phyloP scores from a whole-genome alignment of 2,329 filamentous ascomycete genomes.

The Sarocladium kiliense region DNA sequence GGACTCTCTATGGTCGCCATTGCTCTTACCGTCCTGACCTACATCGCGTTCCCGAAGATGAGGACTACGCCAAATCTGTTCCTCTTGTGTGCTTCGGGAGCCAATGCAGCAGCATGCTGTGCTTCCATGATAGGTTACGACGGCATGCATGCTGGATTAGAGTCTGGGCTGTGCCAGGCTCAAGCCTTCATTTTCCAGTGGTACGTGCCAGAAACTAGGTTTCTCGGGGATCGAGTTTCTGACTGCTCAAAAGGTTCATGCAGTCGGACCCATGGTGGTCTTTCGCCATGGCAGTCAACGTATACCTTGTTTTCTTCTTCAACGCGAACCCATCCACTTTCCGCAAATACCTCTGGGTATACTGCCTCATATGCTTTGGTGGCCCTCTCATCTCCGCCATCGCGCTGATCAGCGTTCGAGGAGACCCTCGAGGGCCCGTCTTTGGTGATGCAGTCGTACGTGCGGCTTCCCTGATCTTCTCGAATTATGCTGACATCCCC shows the following conservation, averaged over 20 bases:
- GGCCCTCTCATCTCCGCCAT: constrained; percentile 63
- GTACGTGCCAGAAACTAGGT: constrained; percentile 46
- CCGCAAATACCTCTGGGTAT: constrained; percentile 63
- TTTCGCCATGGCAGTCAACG: constrained; percentile 76
- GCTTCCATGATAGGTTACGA: constrained; percentile 68
- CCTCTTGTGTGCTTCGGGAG: constrained; percentile 29
- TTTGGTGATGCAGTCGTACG: constrained; percentile 54
- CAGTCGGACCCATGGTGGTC: constrained; percentile 73
- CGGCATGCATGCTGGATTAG: constrained; percentile 49
- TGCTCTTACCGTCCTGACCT: constrained; percentile 43
- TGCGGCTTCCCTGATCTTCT: neutral
- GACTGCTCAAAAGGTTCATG: constrained; percentile 55
- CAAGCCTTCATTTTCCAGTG: constrained; percentile 62
- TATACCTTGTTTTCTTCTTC: constrained; percentile 63
- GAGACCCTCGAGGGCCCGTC: constrained; percentile 31
- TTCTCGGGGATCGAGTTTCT: neutral
- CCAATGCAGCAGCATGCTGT: constrained; percentile 46
- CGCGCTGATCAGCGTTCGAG: constrained; percentile 54
- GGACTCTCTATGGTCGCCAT: constrained; percentile 49
- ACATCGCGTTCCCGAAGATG: constrained; percentile 42
- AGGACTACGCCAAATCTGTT: constrained; percentile 54
- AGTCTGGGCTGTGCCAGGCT: constrained; percentile 54
- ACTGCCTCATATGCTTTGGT: constrained; percentile 65
- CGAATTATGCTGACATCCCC: constrained; percentile 12
- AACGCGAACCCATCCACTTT: constrained; percentile 58